phyloP scores from a whole-genome alignment of 345 rosid genomes.

The Moricandia moricandioides region DNA sequence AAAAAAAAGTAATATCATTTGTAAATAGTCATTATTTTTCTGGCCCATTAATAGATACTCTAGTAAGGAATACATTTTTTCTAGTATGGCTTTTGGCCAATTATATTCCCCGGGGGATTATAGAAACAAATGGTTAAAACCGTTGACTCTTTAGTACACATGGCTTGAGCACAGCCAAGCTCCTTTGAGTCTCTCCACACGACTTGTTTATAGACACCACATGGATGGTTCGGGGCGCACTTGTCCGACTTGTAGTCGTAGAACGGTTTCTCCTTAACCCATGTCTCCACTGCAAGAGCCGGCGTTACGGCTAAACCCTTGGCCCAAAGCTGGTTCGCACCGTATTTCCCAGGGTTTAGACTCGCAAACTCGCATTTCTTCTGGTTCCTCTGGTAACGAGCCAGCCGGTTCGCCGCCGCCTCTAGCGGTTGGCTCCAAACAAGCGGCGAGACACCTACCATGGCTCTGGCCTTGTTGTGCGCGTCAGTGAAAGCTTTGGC shows the following conservation, averaged over 20 bases:
- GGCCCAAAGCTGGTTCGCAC: slow-evolving; percentile 68
- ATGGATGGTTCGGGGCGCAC: slow-evolving; percentile 51
- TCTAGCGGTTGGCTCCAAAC: slow-evolving; percentile 63
- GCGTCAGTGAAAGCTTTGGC: slow-evolving; percentile 55
- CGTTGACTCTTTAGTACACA: slow-evolving; percentile 47
- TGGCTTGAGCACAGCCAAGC: slow-evolving; percentile 71
- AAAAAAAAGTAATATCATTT: neutral
- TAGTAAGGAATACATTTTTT: neutral
- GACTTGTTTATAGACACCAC: slow-evolving; percentile 82
- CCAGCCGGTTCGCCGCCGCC: slow-evolving; percentile 46
- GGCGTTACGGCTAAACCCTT: slow-evolving; percentile 57
- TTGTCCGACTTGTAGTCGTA: slow-evolving; percentile 55
- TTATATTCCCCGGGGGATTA: slow-evolving; percentile 74
- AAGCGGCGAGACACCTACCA: slow-evolving; percentile 60
- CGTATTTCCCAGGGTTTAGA: slow-evolving; percentile 51
- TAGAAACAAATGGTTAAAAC: slow-evolving; percentile 75
- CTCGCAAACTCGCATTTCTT: slow-evolving; percentile 72
- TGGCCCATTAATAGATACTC: neutral
- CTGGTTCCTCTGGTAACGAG: slow-evolving; percentile 61
- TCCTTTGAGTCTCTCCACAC: slow-evolving; percentile 75
- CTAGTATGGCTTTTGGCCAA: slow-evolving; percentile 78
- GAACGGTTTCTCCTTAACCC: slow-evolving; percentile 69
- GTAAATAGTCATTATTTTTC: neutral
- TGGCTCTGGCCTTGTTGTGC: slow-evolving; percentile 75
- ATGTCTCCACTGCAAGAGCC: slow-evolving; percentile 54